These are phyloP conservation scores for Mycotypha africana DNA, from an alignment of 371 early-diverging fungal species.

Conservation along the genomic window DNA sequence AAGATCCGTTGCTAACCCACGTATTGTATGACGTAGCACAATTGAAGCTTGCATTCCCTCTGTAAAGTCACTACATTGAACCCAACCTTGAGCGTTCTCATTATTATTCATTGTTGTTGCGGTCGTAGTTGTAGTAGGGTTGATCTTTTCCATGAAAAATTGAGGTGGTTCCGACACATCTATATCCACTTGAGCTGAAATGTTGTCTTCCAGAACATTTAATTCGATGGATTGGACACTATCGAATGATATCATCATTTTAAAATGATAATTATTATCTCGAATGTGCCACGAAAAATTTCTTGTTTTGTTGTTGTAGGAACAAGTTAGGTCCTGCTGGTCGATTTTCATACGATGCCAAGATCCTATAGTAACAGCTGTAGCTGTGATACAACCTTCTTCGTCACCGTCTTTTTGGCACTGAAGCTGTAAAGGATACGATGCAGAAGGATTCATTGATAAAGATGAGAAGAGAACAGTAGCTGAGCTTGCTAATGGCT, in stretches of 20 bases:
- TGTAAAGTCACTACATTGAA: slow-evolving; percentile 75
- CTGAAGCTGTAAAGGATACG: no score
- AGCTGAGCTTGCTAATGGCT: no score
- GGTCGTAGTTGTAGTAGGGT: background rate
- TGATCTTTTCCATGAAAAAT: slow-evolving; percentile 62
- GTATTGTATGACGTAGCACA: slow-evolving; percentile 58
- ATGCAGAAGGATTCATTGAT: no score
- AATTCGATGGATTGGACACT: slow-evolving; percentile 24
- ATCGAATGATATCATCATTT: slow-evolving; percentile 56
- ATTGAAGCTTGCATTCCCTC: slow-evolving; percentile 69
- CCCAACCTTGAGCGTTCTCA: slow-evolving; percentile 38
- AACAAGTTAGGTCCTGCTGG: slow-evolving; percentile 53
- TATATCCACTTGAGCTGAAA: slow-evolving; percentile 52
- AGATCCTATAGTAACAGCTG: slow-evolving; percentile 63
- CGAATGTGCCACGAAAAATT: slow-evolving; percentile 68
- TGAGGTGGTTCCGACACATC: slow-evolving; percentile 56
- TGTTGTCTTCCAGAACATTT: slow-evolving; percentile 27
- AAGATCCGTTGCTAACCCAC: slow-evolving; percentile 50
- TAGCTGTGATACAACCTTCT: slow-evolving; percentile 36
- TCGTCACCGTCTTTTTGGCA: no score
- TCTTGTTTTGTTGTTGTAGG: slow-evolving; percentile 47
- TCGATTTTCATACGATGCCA: slow-evolving; percentile 74
- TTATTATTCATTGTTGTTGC: no score
- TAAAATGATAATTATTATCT: slow-evolving; percentile 65
- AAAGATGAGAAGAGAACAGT: no score